A percentile compares a stretch with the other conserved stretches of the same genome.
phyloP scores from a whole-genome alignment of 2,329 filamentous ascomycete genomes.

The Neonectria neomacrospora region DNA sequence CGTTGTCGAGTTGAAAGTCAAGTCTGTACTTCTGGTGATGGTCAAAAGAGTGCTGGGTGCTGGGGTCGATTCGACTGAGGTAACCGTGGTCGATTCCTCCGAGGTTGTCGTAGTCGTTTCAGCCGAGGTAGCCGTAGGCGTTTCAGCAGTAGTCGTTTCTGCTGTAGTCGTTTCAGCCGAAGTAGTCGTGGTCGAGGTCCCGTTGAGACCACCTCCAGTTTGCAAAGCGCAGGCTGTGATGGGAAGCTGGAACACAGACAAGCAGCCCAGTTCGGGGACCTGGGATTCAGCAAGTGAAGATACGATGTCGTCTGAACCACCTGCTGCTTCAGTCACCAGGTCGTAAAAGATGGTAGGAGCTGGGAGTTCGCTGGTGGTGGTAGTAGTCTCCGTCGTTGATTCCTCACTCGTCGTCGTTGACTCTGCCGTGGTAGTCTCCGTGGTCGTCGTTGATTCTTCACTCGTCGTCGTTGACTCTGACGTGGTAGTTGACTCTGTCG shows the following conservation, averaged over 20 bases:
- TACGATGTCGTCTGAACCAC: slow-evolving; percentile 6
- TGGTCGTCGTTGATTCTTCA: slow-evolving; percentile 1
- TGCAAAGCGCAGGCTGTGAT: slow-evolving; percentile 1
- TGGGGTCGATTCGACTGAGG: background rate
- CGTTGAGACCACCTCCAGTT: background rate
- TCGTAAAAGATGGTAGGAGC: slow-evolving; percentile 1
- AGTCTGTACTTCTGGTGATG: background rate
- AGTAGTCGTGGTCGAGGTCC: background rate
- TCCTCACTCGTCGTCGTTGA: background rate
- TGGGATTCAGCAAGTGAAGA: slow-evolving; percentile 1
- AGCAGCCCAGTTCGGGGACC: slow-evolving; percentile 4
- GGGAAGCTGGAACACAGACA: slow-evolving; percentile 9
- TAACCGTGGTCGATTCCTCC: background rate
- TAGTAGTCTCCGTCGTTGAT: slow-evolving; percentile 9
- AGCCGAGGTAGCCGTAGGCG: background rate
- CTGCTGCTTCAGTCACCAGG: background rate
- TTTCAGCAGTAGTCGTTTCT: too few species aligned
- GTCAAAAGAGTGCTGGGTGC: background rate
- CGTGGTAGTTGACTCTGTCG: background rate
- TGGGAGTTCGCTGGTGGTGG: background rate
- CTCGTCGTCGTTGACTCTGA: background rate
- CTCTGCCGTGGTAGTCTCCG: background rate
- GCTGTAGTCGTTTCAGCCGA: background rate
- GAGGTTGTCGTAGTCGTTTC: background rate
- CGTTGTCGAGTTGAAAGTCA: background rate